A percentile compares a stretch with the other conserved stretches of the same genome.
Evolutionary conservation across 2,329 filamentous ascomycete genomes (phyloP).

Genomic region (Fusarium goolgardi): DNA sequence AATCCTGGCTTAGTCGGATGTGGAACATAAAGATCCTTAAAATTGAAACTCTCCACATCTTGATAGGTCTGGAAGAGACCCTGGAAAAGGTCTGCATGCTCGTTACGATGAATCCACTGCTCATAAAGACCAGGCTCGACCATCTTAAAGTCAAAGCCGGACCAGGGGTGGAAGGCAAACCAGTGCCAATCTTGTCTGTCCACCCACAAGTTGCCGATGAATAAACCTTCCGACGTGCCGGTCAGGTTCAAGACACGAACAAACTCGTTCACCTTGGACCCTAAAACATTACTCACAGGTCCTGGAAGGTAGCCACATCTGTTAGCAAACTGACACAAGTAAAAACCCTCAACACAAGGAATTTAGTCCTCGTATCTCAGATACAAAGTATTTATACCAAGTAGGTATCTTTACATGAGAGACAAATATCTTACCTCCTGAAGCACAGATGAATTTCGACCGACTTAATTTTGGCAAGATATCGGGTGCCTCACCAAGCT

Average conservation of each 20-base stretch:
- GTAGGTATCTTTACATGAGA: no score
- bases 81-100: slow-evolving; percentile 30
- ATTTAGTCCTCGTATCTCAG: no score
- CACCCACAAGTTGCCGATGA: slow-evolving; percentile 49
- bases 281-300: slow-evolving; percentile 47
- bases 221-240: slow-evolving; percentile 51
- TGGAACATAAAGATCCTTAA: slow-evolving; percentile 48
- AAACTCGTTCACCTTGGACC: slow-evolving; percentile 48
- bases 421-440: background rate
- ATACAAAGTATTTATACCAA: no score
- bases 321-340: no score
- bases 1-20: slow-evolving; percentile 47
- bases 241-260: slow-evolving; percentile 52
- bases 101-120: slow-evolving; percentile 50
- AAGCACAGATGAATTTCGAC: slow-evolving; percentile 54
- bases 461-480: slow-evolving; percentile 49
- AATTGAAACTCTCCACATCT: slow-evolving; percentile 43
- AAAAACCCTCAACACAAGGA: no score
- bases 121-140: slow-evolving; percentile 48
- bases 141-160: slow-evolving; percentile 51
- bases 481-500: slow-evolving; percentile 50
- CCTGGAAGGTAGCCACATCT: background rate
- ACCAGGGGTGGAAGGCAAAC: slow-evolving; percentile 51
- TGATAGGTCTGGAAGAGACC: slow-evolving; percentile 51
- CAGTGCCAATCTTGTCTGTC: slow-evolving; percentile 48